Evolutionary conservation across 345 rosid genomes (phyloP), one percentile per base, ranked within the genome.

Genomic region (rapeseed (Brassica napus)): DNA sequence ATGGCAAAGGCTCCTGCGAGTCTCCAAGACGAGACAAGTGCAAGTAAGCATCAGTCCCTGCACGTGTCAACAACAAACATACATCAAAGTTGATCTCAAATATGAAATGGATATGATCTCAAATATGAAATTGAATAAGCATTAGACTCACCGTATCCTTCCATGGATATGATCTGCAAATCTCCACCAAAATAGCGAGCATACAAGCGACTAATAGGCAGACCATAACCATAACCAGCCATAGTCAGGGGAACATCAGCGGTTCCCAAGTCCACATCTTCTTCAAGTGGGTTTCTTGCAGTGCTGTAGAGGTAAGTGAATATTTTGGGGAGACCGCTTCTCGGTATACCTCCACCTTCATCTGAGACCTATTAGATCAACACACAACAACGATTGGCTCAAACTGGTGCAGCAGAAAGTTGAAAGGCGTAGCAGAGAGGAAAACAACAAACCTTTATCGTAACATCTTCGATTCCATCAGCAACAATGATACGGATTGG

Each of bases 161-260:
- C 99, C 98, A 95, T 93, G 30, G 97, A 95, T 74, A 91, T 91
- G 75, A 93, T 85, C 78, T 95, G 98, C 82, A 95, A 87, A 82
- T 93, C 99, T 21, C 99, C 99, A 72, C 99, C 99, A 30, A 95
- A 95, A 72, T 95, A 95, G 69, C 87, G 87, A 68, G 99, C 99
- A 82, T 95, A 93, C 82, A 95, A 81, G 44, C 99, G 97, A 65
- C 99, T 95, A 68, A 95, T 91, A 4, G 99, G 99, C 32, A 93
- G 82, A 67, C 99, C 99, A 71, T 83, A 95, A 32, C 99, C 99
- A 82, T 90, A 95, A 58, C 98, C 99, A 34, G 99, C 99, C 99
- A 95, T 95, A 8, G 89, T 95, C 62, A 89, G 85, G 0, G 84
- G 84, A 18, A 79, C 70, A 80, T 90, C 94, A 49, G 90, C 88